Base-by-base conservation (phyloP, 495 filamentous ascomycete species). In the Bacidia rubella region DNA sequence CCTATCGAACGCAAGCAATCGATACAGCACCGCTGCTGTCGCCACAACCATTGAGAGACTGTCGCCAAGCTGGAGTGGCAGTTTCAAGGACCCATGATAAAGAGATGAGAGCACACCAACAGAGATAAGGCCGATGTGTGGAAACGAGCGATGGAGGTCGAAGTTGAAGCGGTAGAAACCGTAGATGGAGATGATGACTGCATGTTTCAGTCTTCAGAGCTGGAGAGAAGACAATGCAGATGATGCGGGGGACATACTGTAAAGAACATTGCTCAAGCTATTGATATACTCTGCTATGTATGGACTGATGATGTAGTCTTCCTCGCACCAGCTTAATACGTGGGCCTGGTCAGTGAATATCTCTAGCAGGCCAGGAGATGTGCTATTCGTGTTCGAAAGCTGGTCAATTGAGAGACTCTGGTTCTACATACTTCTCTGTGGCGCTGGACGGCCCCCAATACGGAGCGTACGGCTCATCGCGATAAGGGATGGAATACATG, bases 201-300 rank as follows among this genome's bases (percentile, higher is more conserved):
- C 24, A 11, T 26, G 38, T 4, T 26, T 43, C 20, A 49, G 26
- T 15, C 35, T n/a, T 19, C 19, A 21, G 15, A 35, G 29, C 29
- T 5, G 29, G 29, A 35, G 21, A 24, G 32, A 19, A 51, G 41
- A 12, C 21, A 20, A 9, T 19, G 20, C 21, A 21, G 17, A 2
- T 19, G 11, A 3, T 1, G 42, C 10, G 2, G 23, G 29, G n/a
- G 11, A 58, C 65, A 17, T 65, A 74, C 73, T 49, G 55, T 78
- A 78, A 5, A 63, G 63, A 1, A 77, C 20, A 50, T 75, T 80
- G 2, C 68, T 75, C n/a, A 79, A 39, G 0, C 71, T 73, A 55
- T 77, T 79, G 63, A 78, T 67, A 60, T 78, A 73, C 52, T 80
- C 77, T 41, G 70, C 77, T 27, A 79, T 62, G 53, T 80, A 77